Percentiles rank a stretch among this genome's conserved stretches.
These are phyloP conservation scores for Epichloe typhina DNA, from an alignment of 2,329 filamentous ascomycete species.

Conservation along the genomic window DNA sequence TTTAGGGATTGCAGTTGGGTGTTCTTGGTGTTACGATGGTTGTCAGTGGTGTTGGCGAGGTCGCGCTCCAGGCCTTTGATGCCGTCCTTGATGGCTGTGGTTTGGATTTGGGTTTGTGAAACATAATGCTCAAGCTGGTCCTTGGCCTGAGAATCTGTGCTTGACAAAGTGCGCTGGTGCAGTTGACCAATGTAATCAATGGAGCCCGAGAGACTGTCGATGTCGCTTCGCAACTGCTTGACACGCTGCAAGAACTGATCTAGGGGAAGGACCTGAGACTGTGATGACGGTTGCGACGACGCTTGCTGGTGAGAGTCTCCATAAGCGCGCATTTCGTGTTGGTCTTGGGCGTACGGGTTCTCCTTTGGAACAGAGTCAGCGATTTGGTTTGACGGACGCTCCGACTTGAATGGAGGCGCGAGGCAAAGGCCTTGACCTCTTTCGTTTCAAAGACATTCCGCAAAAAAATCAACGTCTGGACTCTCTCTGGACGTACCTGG, in stretches of 20 bases:
- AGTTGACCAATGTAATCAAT: slow-evolving; percentile 55
- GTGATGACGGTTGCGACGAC: slow-evolving; percentile 15
- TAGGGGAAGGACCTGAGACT: slow-evolving; percentile 35
- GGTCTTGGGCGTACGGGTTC: slow-evolving; percentile 17
- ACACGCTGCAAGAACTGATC: slow-evolving; percentile 57
- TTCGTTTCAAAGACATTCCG: too few relatives aligned
- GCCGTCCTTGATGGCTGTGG: slow-evolving; percentile 64
- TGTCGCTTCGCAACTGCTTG: slow-evolving; percentile 52
- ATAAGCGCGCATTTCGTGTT: slow-evolving; percentile 44
- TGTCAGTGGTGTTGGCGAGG: slow-evolving; percentile 46
- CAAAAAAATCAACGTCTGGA: too few relatives aligned
- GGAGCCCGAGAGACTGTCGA: slow-evolving; percentile 51
- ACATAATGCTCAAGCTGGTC: slow-evolving; percentile 54
- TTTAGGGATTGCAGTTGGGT: slow-evolving; percentile 58
- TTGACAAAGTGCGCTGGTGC: slow-evolving; percentile 59
- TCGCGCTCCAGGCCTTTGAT: slow-evolving; percentile 66
- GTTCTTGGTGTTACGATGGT: slow-evolving; percentile 51
- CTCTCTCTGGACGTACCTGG: slow-evolving; percentile 6
- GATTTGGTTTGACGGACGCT: neutral
- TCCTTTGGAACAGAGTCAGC: neutral
- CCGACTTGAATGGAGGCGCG: neutral
- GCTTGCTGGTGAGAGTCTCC: slow-evolving; percentile 15
- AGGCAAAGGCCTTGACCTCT: neutral
- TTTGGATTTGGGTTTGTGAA: slow-evolving; percentile 56
- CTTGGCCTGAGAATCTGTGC: slow-evolving; percentile 43